Evolutionary conservation across 768 basidiomycete genomes (phyloP).

Genomic region (Coprinellus micaceus): DNA sequence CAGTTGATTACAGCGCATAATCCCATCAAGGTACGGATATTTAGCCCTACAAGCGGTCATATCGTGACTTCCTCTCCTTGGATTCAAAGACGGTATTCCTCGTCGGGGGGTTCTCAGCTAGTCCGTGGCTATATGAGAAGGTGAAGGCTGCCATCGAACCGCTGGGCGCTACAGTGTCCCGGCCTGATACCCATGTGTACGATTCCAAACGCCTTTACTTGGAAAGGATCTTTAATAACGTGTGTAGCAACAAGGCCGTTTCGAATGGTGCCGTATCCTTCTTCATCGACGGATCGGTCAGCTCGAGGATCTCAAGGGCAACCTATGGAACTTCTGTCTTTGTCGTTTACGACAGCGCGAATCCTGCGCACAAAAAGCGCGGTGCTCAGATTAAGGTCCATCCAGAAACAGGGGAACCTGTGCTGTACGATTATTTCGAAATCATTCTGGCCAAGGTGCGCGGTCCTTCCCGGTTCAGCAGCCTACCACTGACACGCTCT

Average conservation of each 20-base stretch:
- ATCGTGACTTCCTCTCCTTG: no score
- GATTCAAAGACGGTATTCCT: constrained; percentile 33
- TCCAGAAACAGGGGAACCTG: not conserved
- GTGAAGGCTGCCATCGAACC: constrained; percentile 33
- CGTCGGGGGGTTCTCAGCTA: constrained; percentile 54
- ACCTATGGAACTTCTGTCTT: constrained; percentile 40
- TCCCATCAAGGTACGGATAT: constrained; percentile 12
- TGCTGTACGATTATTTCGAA: not conserved
- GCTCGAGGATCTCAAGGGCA: constrained; percentile 33
- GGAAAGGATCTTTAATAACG: not conserved
- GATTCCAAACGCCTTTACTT: constrained; percentile 11
- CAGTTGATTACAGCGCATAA: constrained; percentile 11
- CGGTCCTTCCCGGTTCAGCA: not conserved
- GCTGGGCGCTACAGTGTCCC: constrained; percentile 33
- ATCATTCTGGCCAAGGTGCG: not conserved
- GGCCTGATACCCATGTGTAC: constrained; percentile 48
- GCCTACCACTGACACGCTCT: not conserved
- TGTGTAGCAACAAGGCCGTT: constrained; percentile 31
- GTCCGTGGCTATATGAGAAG: constrained; percentile 42
- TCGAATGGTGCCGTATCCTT: constrained; percentile 26
- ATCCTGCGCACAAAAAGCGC: constrained; percentile 34
- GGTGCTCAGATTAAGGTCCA: not conserved
- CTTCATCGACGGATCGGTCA: constrained; percentile 38
- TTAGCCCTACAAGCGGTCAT: no score
- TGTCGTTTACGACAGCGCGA: constrained; percentile 24